Conservation (phyloP, 2,329 filamentous ascomycete species). For the Colletotrichum tropicale region DNA sequence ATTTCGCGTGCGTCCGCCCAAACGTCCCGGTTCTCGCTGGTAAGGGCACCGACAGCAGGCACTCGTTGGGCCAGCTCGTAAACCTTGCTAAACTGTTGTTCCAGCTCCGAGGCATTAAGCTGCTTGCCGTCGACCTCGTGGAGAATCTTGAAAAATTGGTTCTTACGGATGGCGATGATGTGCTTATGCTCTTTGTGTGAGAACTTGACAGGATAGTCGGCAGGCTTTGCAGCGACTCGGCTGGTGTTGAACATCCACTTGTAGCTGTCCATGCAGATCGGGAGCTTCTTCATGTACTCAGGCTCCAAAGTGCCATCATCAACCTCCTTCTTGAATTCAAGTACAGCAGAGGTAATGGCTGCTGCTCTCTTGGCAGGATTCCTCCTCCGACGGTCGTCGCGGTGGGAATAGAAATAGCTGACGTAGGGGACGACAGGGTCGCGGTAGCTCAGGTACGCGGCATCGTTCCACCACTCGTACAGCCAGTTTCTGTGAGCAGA, state of each 20-base stretch:
- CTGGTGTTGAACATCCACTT: conserved; percentile 98
- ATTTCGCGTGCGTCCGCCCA: conserved; percentile 85
- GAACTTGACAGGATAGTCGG: conserved; percentile 86
- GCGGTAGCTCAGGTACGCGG: conserved; percentile 89
- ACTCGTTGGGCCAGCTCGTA: conserved; percentile 77
- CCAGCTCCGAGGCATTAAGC: conserved; percentile 87
- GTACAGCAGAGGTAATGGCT: conserved; percentile 80
- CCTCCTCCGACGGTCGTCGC: conserved; percentile 86
- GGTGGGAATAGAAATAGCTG: conserved; percentile 99
- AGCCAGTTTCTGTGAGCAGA: conserved; percentile 92
- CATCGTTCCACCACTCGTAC: conserved; percentile 97
- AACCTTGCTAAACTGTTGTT: conserved; percentile 85
- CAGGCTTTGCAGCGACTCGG: conserved; percentile 81
- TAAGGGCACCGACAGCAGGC: conserved; percentile 82
- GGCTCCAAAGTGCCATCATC: conserved; percentile 85
- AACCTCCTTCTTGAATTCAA: conserved; percentile 95
- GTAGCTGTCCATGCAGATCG: conserved; percentile 98
- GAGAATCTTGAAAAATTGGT: conserved; percentile 93
- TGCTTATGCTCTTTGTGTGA: conserved; percentile 77
- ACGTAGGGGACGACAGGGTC: conserved; percentile 98
- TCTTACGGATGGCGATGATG: conserved; percentile 90
- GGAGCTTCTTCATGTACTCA: conserved; percentile 98
- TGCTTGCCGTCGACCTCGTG: conserved; percentile 83
- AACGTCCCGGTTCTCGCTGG: conserved; percentile 89
- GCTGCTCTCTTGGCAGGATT: conserved; percentile 93